Evolutionary conservation across 2,329 filamentous ascomycete species (phyloP).

Genomic region (Colletotrichum falcatum): DNA sequence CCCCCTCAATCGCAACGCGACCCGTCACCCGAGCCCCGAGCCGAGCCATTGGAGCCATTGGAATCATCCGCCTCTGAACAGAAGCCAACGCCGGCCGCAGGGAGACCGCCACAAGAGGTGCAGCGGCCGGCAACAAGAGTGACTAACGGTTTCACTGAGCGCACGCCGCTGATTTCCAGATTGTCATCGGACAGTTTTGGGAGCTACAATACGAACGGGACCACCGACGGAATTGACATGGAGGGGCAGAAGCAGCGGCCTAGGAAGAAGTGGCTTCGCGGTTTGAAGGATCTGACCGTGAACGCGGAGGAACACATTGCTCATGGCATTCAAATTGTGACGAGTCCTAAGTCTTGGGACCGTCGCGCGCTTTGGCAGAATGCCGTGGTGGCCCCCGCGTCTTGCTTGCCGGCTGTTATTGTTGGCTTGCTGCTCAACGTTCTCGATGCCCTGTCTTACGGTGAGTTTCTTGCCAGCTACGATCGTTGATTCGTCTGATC

Average conservation of each 20-base stretch:
- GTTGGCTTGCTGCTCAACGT: constrained; percentile 92
- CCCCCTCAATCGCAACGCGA: constrained; percentile 54
- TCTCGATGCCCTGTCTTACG: constrained; percentile 94
- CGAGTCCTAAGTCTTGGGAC: constrained; percentile 68
- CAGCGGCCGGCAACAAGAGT: constrained; percentile 25
- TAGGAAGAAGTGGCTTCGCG: constrained; percentile 51
- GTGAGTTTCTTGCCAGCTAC: constrained; percentile 55
- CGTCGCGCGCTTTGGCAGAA: constrained; percentile 72
- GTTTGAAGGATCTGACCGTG: constrained; percentile 48
- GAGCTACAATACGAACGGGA: constrained; percentile 44
- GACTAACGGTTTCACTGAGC: constrained; percentile 52
- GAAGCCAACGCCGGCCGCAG: constrained; percentile 24
- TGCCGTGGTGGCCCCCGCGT: constrained; percentile 73
- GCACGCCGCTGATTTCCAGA: constrained; percentile 60
- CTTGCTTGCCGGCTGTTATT: constrained; percentile 85
- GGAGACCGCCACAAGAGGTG: constrained; percentile 29
- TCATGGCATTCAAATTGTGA: constrained; percentile 45
- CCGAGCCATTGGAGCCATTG: constrained; percentile 38
- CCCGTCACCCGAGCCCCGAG: constrained; percentile 45
- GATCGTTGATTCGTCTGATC: constrained; percentile 39
- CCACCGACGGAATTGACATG: constrained; percentile 54
- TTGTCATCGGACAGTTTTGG: constrained; percentile 45
- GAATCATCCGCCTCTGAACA: constrained; percentile 19
- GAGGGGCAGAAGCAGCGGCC: constrained; percentile 61
- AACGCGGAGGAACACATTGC: constrained; percentile 49